phyloP scores from a whole-genome alignment of 2,329 filamentous ascomycete genomes.

The Pseudophaeomoniella oleicola region DNA sequence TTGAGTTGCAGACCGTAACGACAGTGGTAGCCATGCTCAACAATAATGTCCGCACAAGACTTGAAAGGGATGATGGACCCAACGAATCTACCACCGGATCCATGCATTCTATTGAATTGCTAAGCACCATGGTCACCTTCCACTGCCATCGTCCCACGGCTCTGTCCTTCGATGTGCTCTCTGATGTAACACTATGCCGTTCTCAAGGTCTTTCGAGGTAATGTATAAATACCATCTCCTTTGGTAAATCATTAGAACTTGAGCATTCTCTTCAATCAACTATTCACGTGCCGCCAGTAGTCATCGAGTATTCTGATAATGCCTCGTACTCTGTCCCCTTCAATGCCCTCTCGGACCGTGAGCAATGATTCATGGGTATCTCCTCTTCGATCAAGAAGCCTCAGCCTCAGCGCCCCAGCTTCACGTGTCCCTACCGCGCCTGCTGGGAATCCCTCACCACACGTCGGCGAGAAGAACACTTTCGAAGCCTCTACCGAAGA shows the following conservation, averaged over 20 bases:
- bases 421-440: neutral
- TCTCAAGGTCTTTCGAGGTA: neutral
- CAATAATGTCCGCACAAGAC: neutral
- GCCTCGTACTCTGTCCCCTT: slow-evolving; percentile 1
- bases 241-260: neutral
- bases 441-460: neutral
- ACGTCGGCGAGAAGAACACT: neutral
- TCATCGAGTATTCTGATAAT: slow-evolving; percentile 1
- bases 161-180: slow-evolving; percentile 1
- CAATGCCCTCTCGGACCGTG: neutral
- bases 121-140: neutral
- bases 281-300: neutral
- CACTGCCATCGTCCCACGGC: neutral
- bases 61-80: neutral
- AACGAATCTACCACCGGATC: neutral
- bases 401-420: neutral
- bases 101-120: slow-evolving; percentile 1
- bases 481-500: slow-evolving; percentile 7
- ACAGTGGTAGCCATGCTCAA: neutral
- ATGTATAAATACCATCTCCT: slow-evolving; percentile 1
- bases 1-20: neutral
- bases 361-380: neutral
- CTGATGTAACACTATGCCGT: neutral
- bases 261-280: neutral
- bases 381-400: neutral